phyloP scores from a whole-genome alignment of 768 basidiomycete species.

The Trichaptum fuscoviolaceum region DNA sequence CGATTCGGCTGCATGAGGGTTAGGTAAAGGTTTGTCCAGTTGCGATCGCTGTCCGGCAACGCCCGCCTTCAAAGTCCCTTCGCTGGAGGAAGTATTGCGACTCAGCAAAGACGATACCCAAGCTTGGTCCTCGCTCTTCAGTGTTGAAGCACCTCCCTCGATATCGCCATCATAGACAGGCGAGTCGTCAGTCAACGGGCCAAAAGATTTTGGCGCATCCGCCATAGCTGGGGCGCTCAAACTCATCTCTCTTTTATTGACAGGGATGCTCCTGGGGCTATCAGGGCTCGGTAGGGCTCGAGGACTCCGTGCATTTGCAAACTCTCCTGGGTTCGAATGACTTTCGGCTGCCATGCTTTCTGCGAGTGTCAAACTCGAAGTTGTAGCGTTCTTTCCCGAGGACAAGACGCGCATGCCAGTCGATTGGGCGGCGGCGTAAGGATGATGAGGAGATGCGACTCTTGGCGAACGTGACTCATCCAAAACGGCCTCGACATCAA shows the following conservation, averaged over 20 bases:
- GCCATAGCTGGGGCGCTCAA: not conserved
- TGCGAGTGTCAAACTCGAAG: constrained; percentile 1
- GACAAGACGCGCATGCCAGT: not conserved
- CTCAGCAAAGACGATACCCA: constrained; percentile 18
- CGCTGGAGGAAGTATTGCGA: constrained; percentile 5
- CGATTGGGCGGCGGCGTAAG: constrained; percentile 31
- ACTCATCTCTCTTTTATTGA: not conserved
- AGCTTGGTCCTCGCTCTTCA: constrained; percentile 27
- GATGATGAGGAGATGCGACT: constrained; percentile 48
- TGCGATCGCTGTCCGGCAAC: constrained; percentile 13
- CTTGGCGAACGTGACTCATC: constrained; percentile 16
- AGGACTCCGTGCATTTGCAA: not conserved
- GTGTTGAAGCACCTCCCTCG: constrained; percentile 23
- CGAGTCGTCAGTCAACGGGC: not conserved
- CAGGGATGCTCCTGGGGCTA: not conserved
- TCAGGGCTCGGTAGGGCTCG: constrained; percentile 3
- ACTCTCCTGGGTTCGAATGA: not conserved
- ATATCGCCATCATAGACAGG: constrained; percentile 5
- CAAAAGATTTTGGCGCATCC: not conserved
- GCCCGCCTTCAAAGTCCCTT: constrained; percentile 5
- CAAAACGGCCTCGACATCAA: not conserved
- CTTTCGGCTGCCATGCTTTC: not conserved
- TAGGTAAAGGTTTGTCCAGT: constrained; percentile 9
- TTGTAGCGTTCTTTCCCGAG: not conserved
- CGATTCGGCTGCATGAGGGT: constrained; percentile 9